Evolutionary conservation across 257 asterid genomes (phyloP), one percentile per base, ranked within the genome.

Genomic region (Nicotiana knightiana): DNA sequence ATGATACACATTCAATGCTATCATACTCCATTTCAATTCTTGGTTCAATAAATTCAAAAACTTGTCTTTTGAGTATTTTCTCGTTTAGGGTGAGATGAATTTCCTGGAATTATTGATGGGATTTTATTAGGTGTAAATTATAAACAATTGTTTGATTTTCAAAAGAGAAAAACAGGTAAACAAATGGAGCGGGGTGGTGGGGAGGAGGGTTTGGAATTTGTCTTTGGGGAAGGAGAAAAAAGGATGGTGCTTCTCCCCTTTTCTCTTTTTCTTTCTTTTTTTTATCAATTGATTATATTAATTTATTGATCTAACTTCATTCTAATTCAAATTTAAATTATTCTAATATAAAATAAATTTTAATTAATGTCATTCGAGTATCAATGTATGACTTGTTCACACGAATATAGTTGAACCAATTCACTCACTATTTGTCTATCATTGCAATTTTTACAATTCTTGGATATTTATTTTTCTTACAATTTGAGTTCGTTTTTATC

Each of bases 1-100:
- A 87, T 61, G 93, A 86, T 57, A 91, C 53, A 86, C 94, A 91
- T 82, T 91, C 93, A 81, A 91, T 91, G 87, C 85, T 91, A 75
- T 75, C 80, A 17, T 91, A 89, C 86, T 90, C 92, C 94, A 90
- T 90, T 68, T 83, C 24, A 48, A 73, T 48, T 73, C 79, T 73
- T 26, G 62, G 48, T 73, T 73, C 3, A 51, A 75, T 26, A 4
- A 26, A 46, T 24, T 3, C 13, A 46, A 46, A 46, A 71, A 24
- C 10, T 71, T 17, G n/a, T 21, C 13, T 48, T 71, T 71, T 54
- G 32, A 26, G 77, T 43, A 30, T 53, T 58, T 77, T 33, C 8
- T 57, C 24, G 32, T 24, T 54, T 53, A 54, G 17, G 81, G 39
- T 24, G 39, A 76, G 67, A 64, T 58, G 37, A 81, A 51, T 53